Percentiles rank a stretch among this genome's conserved stretches.
These are phyloP conservation scores for Penstemon davidsonii DNA, from an alignment of 257 asterid species.

Conservation along the genomic window DNA sequence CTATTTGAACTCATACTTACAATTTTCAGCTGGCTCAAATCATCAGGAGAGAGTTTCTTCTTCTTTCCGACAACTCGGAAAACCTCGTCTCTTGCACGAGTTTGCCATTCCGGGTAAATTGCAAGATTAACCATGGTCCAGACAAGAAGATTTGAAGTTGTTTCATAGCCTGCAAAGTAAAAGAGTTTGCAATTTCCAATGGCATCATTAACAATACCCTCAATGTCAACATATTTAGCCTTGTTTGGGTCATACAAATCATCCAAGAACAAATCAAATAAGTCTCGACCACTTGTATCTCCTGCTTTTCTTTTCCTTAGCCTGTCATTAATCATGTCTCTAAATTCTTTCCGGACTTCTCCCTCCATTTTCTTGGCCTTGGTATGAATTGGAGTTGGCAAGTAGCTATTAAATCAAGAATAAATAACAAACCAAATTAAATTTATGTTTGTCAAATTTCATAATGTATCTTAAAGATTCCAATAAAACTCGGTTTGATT, in stretches of 20 bases:
- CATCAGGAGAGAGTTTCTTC: constrained; percentile 24
- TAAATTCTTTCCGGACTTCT: constrained; percentile 22
- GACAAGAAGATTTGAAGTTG: constrained; percentile 40
- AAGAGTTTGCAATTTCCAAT: constrained; percentile 42
- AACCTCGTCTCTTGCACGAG: constrained; percentile 40
- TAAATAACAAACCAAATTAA: not conserved
- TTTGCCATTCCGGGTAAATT: constrained; percentile 37
- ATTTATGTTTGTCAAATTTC: too few species aligned
- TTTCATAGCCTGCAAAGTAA: constrained; percentile 41
- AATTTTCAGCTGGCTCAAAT: constrained; percentile 34
- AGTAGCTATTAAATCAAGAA: constrained; percentile 15
- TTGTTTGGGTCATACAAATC: constrained; percentile 33
- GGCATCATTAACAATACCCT: constrained; percentile 31
- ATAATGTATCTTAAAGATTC: too few species aligned
- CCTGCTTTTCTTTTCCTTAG: constrained; percentile 34
- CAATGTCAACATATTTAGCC: constrained; percentile 25
- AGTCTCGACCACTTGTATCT: constrained; percentile 24
- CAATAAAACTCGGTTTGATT: too few species aligned
- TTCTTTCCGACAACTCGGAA: constrained; percentile 25
- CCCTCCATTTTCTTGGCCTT: constrained; percentile 38
- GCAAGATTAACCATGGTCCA: constrained; percentile 49
- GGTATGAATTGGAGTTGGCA: constrained; percentile 33
- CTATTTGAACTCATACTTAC: constrained; percentile 23
- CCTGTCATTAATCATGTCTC: constrained; percentile 28
- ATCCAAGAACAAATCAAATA: constrained; percentile 37